Percentiles rank a stretch among this genome's conserved stretches.
Evolutionary conservation across 2,329 filamentous ascomycete species (phyloP).

Genomic region (Onygena corvina): DNA sequence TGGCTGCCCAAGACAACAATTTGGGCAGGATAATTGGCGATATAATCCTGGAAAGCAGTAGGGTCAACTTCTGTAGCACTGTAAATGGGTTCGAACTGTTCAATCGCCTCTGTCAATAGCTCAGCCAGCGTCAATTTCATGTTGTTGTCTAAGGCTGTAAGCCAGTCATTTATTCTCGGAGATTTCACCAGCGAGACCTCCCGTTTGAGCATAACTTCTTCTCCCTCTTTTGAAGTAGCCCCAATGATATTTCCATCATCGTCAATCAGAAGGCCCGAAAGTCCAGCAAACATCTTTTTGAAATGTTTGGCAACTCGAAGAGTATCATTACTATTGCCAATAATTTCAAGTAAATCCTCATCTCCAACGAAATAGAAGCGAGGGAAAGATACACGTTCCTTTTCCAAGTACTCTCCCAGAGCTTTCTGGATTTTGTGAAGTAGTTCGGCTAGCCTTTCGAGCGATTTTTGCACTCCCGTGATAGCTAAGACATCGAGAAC

Average conservation of each 20-base stretch:
- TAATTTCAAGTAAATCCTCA: slow-evolving; percentile 96
- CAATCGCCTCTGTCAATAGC: slow-evolving; percentile 72
- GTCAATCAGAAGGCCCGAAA: slow-evolving; percentile 81
- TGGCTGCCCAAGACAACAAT: slow-evolving; percentile 92
- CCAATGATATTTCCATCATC: slow-evolving; percentile 82
- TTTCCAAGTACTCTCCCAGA: slow-evolving; percentile 93
- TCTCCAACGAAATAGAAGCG: slow-evolving; percentile 99
- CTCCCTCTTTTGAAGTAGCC: slow-evolving; percentile 90
- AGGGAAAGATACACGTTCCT: slow-evolving; percentile 92
- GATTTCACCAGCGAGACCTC: slow-evolving; percentile 88
- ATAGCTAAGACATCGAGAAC: slow-evolving; percentile 95
- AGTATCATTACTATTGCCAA: slow-evolving; percentile 97
- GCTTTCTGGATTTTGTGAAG: slow-evolving; percentile 99
- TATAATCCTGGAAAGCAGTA: slow-evolving; percentile 62
- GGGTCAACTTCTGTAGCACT: slow-evolving; percentile 57
- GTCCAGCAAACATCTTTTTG: slow-evolving; percentile 98
- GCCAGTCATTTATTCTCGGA: slow-evolving; percentile 96
- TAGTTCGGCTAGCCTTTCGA: slow-evolving; percentile 90
- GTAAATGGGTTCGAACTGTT: slow-evolving; percentile 70
- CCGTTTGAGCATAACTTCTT: slow-evolving; percentile 74
- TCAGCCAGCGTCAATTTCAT: slow-evolving; percentile 95
- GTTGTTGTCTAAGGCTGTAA: slow-evolving; percentile 78
- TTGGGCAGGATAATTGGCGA: slow-evolving; percentile 76
- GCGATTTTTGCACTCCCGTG: slow-evolving; percentile 84
- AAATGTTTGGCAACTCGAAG: slow-evolving; percentile 95